These are phyloP conservation scores for Elsinoe ampelina DNA, from an alignment of 2,329 filamentous ascomycete genomes.

Conservation along the genomic window DNA sequence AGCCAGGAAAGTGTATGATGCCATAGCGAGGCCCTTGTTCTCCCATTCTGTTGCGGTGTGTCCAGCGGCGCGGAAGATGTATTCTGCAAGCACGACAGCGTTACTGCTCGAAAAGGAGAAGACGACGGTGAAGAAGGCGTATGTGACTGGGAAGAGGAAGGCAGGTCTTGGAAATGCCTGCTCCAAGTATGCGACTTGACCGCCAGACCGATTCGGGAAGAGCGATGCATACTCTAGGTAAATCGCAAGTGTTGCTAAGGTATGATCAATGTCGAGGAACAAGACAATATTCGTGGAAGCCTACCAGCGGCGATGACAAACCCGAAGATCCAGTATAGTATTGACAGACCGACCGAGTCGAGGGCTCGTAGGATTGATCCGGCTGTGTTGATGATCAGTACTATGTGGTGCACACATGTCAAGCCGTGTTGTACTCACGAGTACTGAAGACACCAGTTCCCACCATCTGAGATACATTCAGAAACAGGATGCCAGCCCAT, in stretches of 20 bases:
- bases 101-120: slow-evolving; percentile 60
- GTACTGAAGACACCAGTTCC: slow-evolving; percentile 43
- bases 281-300: not conserved
- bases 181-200: slow-evolving; percentile 59
- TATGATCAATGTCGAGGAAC: slow-evolving; percentile 25
- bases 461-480: slow-evolving; percentile 55
- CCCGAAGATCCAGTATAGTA: slow-evolving; percentile 56
- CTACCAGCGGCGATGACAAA: slow-evolving; percentile 38
- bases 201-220: slow-evolving; percentile 57
- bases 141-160: slow-evolving; percentile 55
- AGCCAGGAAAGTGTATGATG: slow-evolving; percentile 30
- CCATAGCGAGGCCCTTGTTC: slow-evolving; percentile 39
- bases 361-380: slow-evolving; percentile 48
- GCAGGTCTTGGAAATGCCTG: slow-evolving; percentile 56
- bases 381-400: slow-evolving; percentile 30
- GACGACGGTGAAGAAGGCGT: slow-evolving; percentile 54
- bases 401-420: not conserved
- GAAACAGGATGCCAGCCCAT: slow-evolving; percentile 22
- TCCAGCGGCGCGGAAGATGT: slow-evolving; percentile 14
- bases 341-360: slow-evolving; percentile 52
- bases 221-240: slow-evolving; percentile 57
- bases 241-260: slow-evolving; percentile 43
- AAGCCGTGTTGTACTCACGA: not conserved
- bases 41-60: slow-evolving; percentile 14
- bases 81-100: slow-evolving; percentile 14